Conservation (phyloP, 768 basidiomycete species). For the Guyanaporus albipodus region DNA sequence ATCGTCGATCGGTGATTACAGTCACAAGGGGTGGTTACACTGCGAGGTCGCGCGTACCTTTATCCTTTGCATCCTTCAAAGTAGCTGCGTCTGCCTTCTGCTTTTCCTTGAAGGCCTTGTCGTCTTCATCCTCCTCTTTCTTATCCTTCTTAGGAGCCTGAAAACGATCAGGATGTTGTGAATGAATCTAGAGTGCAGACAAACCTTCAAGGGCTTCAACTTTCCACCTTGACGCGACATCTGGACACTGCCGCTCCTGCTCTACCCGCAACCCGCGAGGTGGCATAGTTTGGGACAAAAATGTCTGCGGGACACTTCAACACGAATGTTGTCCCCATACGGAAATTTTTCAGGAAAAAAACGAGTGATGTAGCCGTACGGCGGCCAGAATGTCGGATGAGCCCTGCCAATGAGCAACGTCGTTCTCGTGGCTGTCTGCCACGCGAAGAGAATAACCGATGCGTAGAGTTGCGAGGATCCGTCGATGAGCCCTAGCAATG, state of each 20-base stretch:
- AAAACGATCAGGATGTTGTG: not conserved
- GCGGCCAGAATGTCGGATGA: not conserved
- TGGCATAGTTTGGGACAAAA: conserved; percentile 3
- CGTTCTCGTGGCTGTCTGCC: too few species aligned
- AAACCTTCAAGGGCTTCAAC: conserved; percentile 78
- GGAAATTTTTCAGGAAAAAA: not conserved
- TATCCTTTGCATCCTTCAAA: conserved; percentile 66
- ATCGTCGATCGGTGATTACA: not conserved
- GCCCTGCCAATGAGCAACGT: too few species aligned
- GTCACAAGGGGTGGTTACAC: not conserved
- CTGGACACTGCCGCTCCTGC: conserved; percentile 2
- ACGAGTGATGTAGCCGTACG: too few species aligned
- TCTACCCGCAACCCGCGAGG: not conserved
- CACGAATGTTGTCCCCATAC: conserved; percentile 2
- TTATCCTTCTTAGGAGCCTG: conserved; percentile 84
- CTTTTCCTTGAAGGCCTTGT: conserved; percentile 68
- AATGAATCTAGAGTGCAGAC: not conserved
- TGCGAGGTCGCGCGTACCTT: conserved; percentile 44
- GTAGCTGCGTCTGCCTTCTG: conserved; percentile 73
- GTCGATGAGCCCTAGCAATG: too few species aligned
- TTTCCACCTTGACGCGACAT: conserved; percentile 75
- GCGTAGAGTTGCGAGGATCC: too few species aligned
- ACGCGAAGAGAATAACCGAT: too few species aligned
- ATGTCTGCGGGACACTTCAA: not conserved
- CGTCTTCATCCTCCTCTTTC: conserved; percentile 68